A percentile compares a stretch with the other conserved stretches of the same genome.
These are phyloP conservation scores for Purshia tridentata DNA, from an alignment of 306 rosid genomes.

Conservation along the genomic window DNA sequence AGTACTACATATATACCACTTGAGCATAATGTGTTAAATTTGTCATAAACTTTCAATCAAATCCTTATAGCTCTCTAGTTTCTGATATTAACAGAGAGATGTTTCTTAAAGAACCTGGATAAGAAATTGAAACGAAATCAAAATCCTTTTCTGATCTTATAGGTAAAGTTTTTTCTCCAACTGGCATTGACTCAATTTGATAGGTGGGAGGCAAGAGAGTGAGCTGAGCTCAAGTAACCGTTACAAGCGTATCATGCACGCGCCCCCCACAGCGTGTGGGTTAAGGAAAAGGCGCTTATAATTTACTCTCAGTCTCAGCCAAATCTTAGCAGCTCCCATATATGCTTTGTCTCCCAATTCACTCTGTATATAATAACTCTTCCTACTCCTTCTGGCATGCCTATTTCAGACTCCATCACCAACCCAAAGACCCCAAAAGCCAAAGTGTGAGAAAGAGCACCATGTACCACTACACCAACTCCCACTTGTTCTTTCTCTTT, in stretches of 20 bases:
- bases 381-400: background rate
- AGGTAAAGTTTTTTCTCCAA: too few species aligned
- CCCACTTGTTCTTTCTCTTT: constrained; percentile 18
- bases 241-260: background rate
- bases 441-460: background rate
- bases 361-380: too few species aligned
- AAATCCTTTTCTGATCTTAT: too few species aligned
- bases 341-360: background rate
- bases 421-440: background rate
- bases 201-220: background rate
- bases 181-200: too few species aligned
- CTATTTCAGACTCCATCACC: background rate
- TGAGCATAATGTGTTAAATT: too few species aligned
- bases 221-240: background rate
- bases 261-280: background rate
- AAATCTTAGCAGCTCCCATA: background rate
- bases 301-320: background rate
- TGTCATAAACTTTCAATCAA: too few species aligned
- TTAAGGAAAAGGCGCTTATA: background rate
- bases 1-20: too few species aligned
- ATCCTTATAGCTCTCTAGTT: too few species aligned
- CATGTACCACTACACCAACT: constrained; percentile 19
- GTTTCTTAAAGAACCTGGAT: too few species aligned
- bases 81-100: too few species aligned
- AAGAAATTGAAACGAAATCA: too few species aligned